A percentile compares a stretch with the other conserved stretches of the same genome.
phyloP scores from a whole-genome alignment of 2,329 filamentous ascomycete species.

The Leptodontidium sp. region DNA sequence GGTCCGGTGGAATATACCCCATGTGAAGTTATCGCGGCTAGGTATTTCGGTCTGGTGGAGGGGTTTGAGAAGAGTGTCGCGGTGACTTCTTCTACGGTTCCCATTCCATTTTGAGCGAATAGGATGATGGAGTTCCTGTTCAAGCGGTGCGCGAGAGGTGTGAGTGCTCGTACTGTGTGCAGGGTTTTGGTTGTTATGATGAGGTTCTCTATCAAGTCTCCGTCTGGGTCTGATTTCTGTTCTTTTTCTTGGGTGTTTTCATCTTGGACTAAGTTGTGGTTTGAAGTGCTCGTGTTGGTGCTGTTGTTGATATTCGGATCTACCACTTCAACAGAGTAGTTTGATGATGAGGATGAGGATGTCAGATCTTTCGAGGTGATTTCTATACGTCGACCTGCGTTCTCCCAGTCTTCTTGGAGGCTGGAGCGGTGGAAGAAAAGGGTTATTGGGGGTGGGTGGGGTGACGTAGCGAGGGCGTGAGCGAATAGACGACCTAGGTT shows the following conservation, averaged over 20 bases:
- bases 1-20: conserved; percentile 60
- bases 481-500: conserved; percentile 85
- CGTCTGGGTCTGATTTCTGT: conserved; percentile 18
- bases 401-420: conserved; percentile 58
- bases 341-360: conserved; percentile 34
- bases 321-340: conserved; percentile 38
- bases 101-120: conserved; percentile 90
- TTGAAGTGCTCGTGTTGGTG: too few relatives aligned
- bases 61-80: conserved; percentile 67
- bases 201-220: conserved; percentile 68
- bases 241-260: neutral
- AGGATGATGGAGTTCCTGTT: conserved; percentile 74
- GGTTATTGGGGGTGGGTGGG: conserved; percentile 64
- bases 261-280: too few relatives aligned
- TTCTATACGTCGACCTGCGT: conserved; percentile 29
- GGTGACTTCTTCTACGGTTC: conserved; percentile 65
- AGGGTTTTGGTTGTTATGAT: conserved; percentile 81
- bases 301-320: neutral
- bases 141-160: conserved; percentile 67
- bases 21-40: conserved; percentile 70
- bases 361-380: conserved; percentile 37
- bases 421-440: conserved; percentile 73
- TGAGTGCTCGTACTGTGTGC: conserved; percentile 68
- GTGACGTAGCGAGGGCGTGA: conserved; percentile 63
- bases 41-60: conserved; percentile 70